Evolutionary conservation across 1,139 yeast species (phyloP).

Genomic region (Saccharomyces pastorianus): DNA sequence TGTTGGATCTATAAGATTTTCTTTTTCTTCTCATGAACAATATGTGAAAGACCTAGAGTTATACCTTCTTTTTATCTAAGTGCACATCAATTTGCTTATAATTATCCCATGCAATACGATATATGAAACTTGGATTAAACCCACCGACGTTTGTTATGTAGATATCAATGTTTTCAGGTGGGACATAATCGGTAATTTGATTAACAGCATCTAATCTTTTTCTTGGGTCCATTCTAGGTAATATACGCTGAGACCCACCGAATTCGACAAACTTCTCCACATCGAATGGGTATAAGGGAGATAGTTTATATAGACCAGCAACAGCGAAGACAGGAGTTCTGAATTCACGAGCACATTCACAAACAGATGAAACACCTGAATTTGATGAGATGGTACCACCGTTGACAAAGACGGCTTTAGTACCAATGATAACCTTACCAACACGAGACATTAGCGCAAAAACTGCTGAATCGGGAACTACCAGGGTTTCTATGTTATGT

Average conservation of each 20-base stretch:
- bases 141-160: conserved; percentile 94
- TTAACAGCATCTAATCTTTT: conserved; percentile 72
- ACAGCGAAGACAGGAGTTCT: conserved; percentile 93
- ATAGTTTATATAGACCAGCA: conserved; percentile 85
- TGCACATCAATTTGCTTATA: conserved; percentile 78
- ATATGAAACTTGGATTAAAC: conserved; percentile 90
- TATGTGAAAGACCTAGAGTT: neutral
- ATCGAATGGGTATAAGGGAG: conserved; percentile 91
- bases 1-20: neutral
- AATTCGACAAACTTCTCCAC: conserved; percentile 83
- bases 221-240: conserved; percentile 29
- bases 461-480: conserved; percentile 87
- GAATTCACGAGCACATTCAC: conserved; percentile 92
- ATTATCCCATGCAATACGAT: conserved; percentile 90
- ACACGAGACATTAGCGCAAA: conserved; percentile 96
- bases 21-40: neutral
- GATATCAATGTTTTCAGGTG: conserved; percentile 91
- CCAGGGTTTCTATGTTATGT: conserved; percentile 81
- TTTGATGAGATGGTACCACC: conserved; percentile 90
- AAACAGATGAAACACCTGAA: conserved; percentile 80
- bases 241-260: conserved; percentile 58
- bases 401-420: conserved; percentile 86
- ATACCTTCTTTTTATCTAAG: conserved; percentile 29
- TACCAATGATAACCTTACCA: conserved; percentile 89
- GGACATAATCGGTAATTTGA: conserved; percentile 85